Percentiles rank a stretch among this genome's conserved stretches.
phyloP scores from a whole-genome alignment of 2,329 filamentous ascomycete genomes.

The Aspergillus luchuensis region DNA sequence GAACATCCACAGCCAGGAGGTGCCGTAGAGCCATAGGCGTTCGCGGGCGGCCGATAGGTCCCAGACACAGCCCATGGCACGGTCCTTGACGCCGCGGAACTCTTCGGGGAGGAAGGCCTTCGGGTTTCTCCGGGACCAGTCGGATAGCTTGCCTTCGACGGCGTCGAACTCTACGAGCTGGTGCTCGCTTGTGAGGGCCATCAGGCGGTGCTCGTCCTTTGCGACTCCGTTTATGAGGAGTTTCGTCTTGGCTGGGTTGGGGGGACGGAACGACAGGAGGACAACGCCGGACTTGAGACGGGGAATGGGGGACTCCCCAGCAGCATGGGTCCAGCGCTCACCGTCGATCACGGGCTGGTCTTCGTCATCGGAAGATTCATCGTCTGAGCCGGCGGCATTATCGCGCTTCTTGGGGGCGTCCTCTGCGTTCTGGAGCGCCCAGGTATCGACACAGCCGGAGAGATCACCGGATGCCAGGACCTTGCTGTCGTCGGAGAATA shows the following conservation, averaged over 20 bases:
- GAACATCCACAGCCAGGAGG: constrained; percentile 88
- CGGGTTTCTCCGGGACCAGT: constrained; percentile 85
- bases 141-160: constrained; percentile 71
- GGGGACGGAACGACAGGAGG: constrained; percentile 66
- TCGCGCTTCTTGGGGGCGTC: constrained; percentile 48
- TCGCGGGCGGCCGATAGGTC: constrained; percentile 61
- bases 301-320: constrained; percentile 68
- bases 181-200: constrained; percentile 65
- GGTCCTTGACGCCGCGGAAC: constrained; percentile 73
- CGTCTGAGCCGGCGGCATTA: constrained; percentile 51
- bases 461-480: constrained; percentile 79
- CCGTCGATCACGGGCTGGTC: constrained; percentile 55
- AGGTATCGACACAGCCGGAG: constrained; percentile 83
- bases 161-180: constrained; percentile 79
- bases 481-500: constrained; percentile 78
- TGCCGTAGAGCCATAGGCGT: constrained; percentile 84
- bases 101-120: constrained; percentile 71
- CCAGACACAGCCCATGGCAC: constrained; percentile 84
- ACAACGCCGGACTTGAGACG: constrained; percentile 67
- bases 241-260: constrained; percentile 27
- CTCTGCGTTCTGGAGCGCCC: constrained; percentile 64
- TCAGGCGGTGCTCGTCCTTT: constrained; percentile 55
- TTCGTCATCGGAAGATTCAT: constrained; percentile 52
- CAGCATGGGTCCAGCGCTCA: constrained; percentile 75
- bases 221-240: constrained; percentile 51